Evolutionary conservation across 176 grass and related monocot species (phyloP), one percentile per base, ranked within the genome.

Genomic region (Ampelocalamus luodianensis): DNA sequence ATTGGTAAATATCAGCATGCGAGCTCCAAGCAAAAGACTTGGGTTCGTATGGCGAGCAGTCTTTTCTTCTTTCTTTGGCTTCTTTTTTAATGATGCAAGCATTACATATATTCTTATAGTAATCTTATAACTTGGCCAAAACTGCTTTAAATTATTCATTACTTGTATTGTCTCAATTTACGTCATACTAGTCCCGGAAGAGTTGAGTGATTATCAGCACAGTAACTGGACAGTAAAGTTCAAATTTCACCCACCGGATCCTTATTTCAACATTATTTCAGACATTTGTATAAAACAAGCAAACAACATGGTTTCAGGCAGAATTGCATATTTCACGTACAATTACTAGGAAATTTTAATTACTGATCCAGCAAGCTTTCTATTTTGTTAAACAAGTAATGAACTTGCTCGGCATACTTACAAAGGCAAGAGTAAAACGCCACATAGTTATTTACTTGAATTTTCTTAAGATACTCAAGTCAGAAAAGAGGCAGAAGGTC

Each of bases 381-480:
- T 10, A 15, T 11, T 50, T 74, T 55, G 10, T 50, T 72, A 16
- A 49, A 72, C 10, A 72, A 29, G 44, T 8, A 18, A 32, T 66
- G 32, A 66, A 9, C 29, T 66, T 66, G 29, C 63, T 66, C 1
- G 7, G 32, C 6, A 17, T 17, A 45, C 11, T 45, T 56, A 42
- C 14, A 46, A 59, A 82, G 16, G 15, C 10, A 72, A 42, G 18
- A 24, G 20, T 24, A 29, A 63, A 53, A 80, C 18, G 54, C 6
- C 18, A 66, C 43, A 68, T 26, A 54, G 32, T 48, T 40, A 51
- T 39, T 26, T 48, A 79, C 42, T 68, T 38, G 20, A 37, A 68
- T 79, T 39, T 78, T 29, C 53, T 79, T 8, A 80, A 67, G 61
- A 51, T 67, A 67, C 44, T 23, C 10, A 65, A 49, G 11, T 67